phyloP scores from a whole-genome alignment of 345 rosid genomes.

The Eucalyptus fibrosa region DNA sequence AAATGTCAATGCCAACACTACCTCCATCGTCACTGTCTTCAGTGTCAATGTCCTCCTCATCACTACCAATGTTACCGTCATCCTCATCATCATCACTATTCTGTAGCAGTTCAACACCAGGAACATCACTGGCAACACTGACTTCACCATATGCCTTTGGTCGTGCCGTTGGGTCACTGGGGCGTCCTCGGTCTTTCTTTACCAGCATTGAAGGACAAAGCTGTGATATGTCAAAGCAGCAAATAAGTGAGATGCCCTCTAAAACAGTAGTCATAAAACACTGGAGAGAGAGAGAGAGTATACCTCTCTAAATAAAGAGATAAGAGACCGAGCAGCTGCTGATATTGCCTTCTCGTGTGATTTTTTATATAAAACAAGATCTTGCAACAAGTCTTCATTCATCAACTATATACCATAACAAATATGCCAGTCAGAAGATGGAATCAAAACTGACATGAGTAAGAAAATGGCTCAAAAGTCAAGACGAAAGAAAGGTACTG shows the following conservation, averaged over 20 bases:
- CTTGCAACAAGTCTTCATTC: slow-evolving; percentile 95
- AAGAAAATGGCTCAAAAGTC: neutral
- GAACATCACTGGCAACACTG: slow-evolving; percentile 44
- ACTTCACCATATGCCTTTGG: slow-evolving; percentile 86
- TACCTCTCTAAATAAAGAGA: slow-evolving; percentile 94
- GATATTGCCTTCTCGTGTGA: slow-evolving; percentile 85
- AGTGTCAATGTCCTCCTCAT: slow-evolving; percentile 14
- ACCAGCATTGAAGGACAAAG: slow-evolving; percentile 80
- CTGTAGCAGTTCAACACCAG: slow-evolving; percentile 65
- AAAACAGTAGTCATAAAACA: neutral
- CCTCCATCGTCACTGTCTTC: slow-evolving; percentile 15
- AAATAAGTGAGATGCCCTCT: neutral
- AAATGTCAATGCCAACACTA: slow-evolving; percentile 17
- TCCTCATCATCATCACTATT: slow-evolving; percentile 19
- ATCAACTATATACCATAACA: slow-evolving; percentile 46
- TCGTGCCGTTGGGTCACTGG: slow-evolving; percentile 51
- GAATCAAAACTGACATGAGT: neutral
- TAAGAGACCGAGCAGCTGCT: slow-evolving; percentile 78
- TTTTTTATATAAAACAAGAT: slow-evolving; percentile 80
- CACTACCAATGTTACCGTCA: slow-evolving; percentile 15
- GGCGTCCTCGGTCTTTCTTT: slow-evolving; percentile 96
- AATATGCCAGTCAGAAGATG: neutral
- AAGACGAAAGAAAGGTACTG: neutral
- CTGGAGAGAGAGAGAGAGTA: neutral
- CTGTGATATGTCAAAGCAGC: slow-evolving; percentile 18